Conservation (phyloP, 441 rosid species). For the Theobroma grandiflorum region DNA sequence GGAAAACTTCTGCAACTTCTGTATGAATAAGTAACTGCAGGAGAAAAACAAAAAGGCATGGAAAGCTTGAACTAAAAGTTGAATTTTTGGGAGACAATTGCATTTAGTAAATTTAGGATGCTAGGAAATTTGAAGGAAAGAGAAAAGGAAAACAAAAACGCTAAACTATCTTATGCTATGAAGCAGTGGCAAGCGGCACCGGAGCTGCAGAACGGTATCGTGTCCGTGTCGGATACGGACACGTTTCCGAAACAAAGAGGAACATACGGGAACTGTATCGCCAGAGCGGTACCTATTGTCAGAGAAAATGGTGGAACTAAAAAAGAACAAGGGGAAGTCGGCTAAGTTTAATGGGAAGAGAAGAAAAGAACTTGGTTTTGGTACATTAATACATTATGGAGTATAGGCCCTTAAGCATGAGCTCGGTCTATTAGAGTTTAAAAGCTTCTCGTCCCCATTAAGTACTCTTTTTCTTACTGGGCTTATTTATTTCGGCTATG, state of each 20-base stretch:
- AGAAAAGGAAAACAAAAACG: not conserved
- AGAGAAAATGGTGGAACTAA: not conserved
- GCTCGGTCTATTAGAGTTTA: not conserved
- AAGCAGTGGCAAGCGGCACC: not conserved
- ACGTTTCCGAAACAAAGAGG: not conserved
- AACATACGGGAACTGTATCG: not conserved
- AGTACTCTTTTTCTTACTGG: not conserved
- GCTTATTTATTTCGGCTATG: no score
- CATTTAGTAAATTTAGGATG: not conserved
- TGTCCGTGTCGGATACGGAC: not conserved
- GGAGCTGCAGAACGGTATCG: not conserved
- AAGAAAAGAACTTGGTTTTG: not conserved
- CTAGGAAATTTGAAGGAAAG: not conserved
- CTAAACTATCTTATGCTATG: not conserved
- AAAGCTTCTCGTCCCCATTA: not conserved
- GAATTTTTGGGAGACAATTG: slow-evolving; percentile 1
- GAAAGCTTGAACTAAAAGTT: not conserved
- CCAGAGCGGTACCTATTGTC: not conserved
- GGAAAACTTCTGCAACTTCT: slow-evolving; percentile 19
- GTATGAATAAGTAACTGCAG: slow-evolving; percentile 5
- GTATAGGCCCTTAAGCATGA: not conserved
- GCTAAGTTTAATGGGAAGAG: not conserved
- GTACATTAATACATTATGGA: no score
- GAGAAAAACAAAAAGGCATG: slow-evolving; percentile 22
- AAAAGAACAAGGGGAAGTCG: not conserved